phyloP scores from a whole-genome alignment of 371 early-diverging fungal species.

The Enterocytospora artemiae region DNA sequence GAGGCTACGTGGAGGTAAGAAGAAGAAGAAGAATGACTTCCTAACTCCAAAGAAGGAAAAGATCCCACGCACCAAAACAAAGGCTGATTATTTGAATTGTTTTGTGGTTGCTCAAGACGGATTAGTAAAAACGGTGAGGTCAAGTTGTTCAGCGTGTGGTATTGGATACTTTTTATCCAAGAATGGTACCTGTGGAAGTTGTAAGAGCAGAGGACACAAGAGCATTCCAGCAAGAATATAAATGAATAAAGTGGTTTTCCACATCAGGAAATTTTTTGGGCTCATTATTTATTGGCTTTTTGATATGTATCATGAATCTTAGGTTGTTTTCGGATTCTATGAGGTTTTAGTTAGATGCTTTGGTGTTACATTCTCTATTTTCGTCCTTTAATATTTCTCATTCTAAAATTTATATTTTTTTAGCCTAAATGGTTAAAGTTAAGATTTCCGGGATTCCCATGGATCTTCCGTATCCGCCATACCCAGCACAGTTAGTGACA shows the following conservation, averaged over 20 bases:
- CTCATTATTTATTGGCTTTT: neutral
- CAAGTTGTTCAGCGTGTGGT: constrained; percentile 80
- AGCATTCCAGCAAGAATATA: neutral
- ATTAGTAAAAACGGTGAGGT: constrained; percentile 86
- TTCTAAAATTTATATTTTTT: neutral
- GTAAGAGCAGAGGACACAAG: constrained; percentile 11
- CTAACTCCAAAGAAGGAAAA: constrained; percentile 55
- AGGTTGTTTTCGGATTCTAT: no score
- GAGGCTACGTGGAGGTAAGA: constrained; percentile 59
- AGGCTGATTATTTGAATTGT: constrained; percentile 87
- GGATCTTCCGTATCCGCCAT: constrained; percentile 60
- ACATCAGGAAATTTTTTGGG: neutral
- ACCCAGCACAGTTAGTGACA: constrained; percentile 59
- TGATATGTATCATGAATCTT: neutral
- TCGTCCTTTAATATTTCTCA: neutral
- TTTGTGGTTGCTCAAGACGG: constrained; percentile 74
- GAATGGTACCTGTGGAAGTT: constrained; percentile 59
- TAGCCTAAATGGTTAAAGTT: constrained; percentile 15
- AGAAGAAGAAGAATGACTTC: constrained; percentile 57
- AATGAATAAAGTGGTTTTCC: constrained; percentile 4
- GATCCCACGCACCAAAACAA: constrained; percentile 61
- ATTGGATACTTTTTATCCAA: constrained; percentile 94
- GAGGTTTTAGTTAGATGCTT: no score
- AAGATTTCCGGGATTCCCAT: constrained; percentile 37
- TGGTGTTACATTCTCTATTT: neutral